Evolutionary conservation across 805 yeast genomes (phyloP).

Genomic region (Alloascoidea hylecoeti): DNA sequence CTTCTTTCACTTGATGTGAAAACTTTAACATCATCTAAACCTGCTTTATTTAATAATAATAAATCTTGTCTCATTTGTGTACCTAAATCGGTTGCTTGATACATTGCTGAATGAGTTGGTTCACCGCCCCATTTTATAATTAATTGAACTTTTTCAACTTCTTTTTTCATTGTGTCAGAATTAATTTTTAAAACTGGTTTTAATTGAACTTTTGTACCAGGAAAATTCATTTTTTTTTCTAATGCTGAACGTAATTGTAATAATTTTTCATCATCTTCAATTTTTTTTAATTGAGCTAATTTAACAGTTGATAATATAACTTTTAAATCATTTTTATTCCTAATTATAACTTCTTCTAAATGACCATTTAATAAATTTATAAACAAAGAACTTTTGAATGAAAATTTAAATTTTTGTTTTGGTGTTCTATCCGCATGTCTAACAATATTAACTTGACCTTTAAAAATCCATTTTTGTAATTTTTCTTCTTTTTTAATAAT

Average conservation of each 20-base stretch:
- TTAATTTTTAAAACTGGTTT: slow-evolving; percentile 69
- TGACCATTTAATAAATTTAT: slow-evolving; percentile 84
- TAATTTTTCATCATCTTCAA: slow-evolving; percentile 73
- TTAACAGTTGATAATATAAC: slow-evolving; percentile 78
- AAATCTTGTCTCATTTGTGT: slow-evolving; percentile 91
- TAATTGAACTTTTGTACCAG: slow-evolving; percentile 93
- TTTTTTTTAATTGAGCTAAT: slow-evolving; percentile 54
- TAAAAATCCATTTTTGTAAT: slow-evolving; percentile 91
- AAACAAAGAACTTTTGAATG: slow-evolving; percentile 79
- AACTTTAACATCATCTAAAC: slow-evolving; percentile 73
- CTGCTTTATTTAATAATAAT: slow-evolving; percentile 70
- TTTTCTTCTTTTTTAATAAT: slow-evolving; percentile 31
- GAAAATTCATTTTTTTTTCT: slow-evolving; percentile 77
- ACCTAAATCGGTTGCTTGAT: slow-evolving; percentile 91
- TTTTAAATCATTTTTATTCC: slow-evolving; percentile 75
- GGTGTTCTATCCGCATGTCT: slow-evolving; percentile 99
- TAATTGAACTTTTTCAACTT: slow-evolving; percentile 89
- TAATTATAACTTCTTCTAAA: slow-evolving; percentile 87
- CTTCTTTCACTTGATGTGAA: slow-evolving; percentile 91
- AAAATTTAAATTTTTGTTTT: slow-evolving; percentile 92
- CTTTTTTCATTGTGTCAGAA: slow-evolving; percentile 28
- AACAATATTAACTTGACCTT: slow-evolving; percentile 81
- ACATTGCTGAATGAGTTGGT: slow-evolving; percentile 93
- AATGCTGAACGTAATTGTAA: slow-evolving; percentile 68
- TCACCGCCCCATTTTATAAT: slow-evolving; percentile 99